Percentiles rank a stretch among this genome's conserved stretches.
phyloP scores from a whole-genome alignment of 768 basidiomycete species.

The Asterophora lycoperdoides region DNA sequence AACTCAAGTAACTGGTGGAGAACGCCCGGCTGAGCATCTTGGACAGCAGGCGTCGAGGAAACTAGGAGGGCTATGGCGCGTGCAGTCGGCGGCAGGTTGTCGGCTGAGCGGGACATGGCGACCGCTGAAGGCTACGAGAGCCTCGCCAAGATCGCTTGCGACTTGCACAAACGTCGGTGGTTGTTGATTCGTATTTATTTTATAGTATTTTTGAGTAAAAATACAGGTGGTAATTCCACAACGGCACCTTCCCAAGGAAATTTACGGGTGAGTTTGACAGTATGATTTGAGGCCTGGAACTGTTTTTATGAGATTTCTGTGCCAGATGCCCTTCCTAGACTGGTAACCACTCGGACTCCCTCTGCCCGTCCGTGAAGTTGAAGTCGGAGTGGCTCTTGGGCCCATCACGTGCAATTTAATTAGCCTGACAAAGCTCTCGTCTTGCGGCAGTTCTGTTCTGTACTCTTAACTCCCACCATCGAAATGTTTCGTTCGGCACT shows the following conservation, averaged over 20 bases:
- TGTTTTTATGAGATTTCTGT: no score
- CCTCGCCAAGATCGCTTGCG: background rate
- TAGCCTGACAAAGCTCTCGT: slow-evolving; percentile 17
- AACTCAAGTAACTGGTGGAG: slow-evolving; percentile 87
- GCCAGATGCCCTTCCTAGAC: no score
- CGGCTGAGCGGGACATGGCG: slow-evolving; percentile 46
- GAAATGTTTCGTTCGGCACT: slow-evolving; percentile 70
- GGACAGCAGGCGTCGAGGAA: slow-evolving; percentile 78
- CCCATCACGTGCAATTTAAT: background rate
- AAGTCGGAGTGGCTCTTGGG: background rate
- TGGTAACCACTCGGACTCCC: no score
- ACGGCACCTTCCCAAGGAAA: no score
- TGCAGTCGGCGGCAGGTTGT: slow-evolving; percentile 80
- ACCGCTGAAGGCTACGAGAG: slow-evolving; percentile 7
- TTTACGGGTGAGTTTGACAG: no score
- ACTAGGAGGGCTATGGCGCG: slow-evolving; percentile 79
- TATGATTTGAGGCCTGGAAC: no score
- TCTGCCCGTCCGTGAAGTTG: no score
- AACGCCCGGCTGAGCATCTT: slow-evolving; percentile 83
- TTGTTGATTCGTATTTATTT: slow-evolving; percentile 4
- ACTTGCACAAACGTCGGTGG: background rate
- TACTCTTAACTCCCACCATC: slow-evolving; percentile 27
- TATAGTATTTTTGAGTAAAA: background rate
- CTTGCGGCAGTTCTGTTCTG: slow-evolving; percentile 1
- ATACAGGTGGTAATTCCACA: no score